These are phyloP conservation scores for Trypanosoma melophagium DNA, from an alignment of 208 protist genomes.

Conservation along the genomic window DNA sequence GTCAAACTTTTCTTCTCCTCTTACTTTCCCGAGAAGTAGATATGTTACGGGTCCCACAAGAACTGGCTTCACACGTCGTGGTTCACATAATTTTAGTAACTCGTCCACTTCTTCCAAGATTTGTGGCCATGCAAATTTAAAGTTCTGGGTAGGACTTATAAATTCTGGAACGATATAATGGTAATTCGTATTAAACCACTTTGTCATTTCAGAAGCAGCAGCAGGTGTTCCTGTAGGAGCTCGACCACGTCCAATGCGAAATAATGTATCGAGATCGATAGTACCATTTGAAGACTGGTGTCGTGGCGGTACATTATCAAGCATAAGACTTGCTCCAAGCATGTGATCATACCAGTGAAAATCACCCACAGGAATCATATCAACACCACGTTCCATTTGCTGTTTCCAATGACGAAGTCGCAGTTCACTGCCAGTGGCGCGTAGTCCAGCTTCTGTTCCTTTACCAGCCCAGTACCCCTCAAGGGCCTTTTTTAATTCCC, in stretches of 20 bases:
- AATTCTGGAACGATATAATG: conserved; percentile 93
- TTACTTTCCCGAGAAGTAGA: conserved; percentile 71
- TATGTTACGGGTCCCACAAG: conserved; percentile 85
- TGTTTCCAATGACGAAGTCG: conserved; percentile 45
- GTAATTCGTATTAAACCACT: conserved; percentile 95
- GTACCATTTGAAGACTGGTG: conserved; percentile 32
- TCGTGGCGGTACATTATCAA: conserved; percentile 75
- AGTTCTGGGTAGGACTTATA: conserved; percentile 34
- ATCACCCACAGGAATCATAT: conserved; percentile 69
- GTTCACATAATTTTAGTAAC: conserved; percentile 41
- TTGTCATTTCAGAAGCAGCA: conserved; percentile 85
- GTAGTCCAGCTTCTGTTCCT: conserved; percentile 41
- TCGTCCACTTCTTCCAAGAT: conserved; percentile 63
- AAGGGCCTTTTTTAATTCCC: conserved; percentile 82
- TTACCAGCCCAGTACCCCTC: conserved; percentile 87
- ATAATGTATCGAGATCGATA: conserved; percentile 74
- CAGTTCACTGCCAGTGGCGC: conserved; percentile 34
- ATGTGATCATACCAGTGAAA: conserved; percentile 85
- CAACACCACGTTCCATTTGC: conserved; percentile 50
- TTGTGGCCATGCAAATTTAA: conserved; percentile 41
- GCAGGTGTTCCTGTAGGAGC: conserved; percentile 50
- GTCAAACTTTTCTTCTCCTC: conserved; percentile 46
- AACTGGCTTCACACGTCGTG: conserved; percentile 55
- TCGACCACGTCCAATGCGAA: conserved; percentile 84
- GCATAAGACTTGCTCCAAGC: conserved; percentile 62